Conservation (phyloP, 163 green algal species). For the Prototheca cutis region DNA sequence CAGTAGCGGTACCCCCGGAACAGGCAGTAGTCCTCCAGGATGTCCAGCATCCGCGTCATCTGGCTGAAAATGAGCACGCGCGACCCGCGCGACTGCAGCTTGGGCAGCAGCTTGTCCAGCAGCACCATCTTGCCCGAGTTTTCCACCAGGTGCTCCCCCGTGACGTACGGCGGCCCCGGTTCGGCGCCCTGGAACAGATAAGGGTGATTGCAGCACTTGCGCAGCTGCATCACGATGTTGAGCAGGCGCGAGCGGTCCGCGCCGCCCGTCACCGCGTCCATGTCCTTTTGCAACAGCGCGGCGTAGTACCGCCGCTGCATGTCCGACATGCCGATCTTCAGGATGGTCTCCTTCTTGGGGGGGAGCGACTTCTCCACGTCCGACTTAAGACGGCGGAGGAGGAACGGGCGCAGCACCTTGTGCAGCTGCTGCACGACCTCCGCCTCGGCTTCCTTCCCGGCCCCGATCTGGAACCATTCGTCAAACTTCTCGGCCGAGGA, state of each 20-base stretch:
- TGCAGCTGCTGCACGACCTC: slow-evolving; percentile 97
- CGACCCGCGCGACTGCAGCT: slow-evolving; percentile 72
- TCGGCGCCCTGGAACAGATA: slow-evolving; percentile 94
- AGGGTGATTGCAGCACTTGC: slow-evolving; percentile 99
- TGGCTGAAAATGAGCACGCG: slow-evolving; percentile 81
- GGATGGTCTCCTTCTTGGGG: slow-evolving; percentile 97
- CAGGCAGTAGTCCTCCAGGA: slow-evolving; percentile 98
- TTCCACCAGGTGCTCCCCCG: slow-evolving; percentile 91
- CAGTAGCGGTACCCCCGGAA: slow-evolving; percentile 81
- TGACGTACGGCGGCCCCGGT: slow-evolving; percentile 86
- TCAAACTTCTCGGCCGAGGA: slow-evolving; percentile 89
- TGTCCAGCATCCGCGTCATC: slow-evolving; percentile 99
- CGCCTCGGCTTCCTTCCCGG: slow-evolving; percentile 81
- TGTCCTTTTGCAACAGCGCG: slow-evolving; percentile 95
- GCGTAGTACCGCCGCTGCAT: slow-evolving; percentile 86
- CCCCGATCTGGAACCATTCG: slow-evolving; percentile 88
- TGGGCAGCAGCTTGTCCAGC: slow-evolving; percentile 92
- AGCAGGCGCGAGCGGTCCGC: slow-evolving; percentile 86
- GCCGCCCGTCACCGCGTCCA: slow-evolving; percentile 84
- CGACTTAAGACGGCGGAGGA: slow-evolving; percentile 96
- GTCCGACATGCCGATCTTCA: slow-evolving; percentile 97
- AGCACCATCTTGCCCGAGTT: slow-evolving; percentile 95
- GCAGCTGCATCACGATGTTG: slow-evolving; percentile 99
- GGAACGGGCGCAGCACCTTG: slow-evolving; percentile 96
- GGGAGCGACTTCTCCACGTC: slow-evolving; percentile 93